phyloP scores from a whole-genome alignment of 2,329 filamentous ascomycete genomes.

The Elsinoe fawcettii region DNA sequence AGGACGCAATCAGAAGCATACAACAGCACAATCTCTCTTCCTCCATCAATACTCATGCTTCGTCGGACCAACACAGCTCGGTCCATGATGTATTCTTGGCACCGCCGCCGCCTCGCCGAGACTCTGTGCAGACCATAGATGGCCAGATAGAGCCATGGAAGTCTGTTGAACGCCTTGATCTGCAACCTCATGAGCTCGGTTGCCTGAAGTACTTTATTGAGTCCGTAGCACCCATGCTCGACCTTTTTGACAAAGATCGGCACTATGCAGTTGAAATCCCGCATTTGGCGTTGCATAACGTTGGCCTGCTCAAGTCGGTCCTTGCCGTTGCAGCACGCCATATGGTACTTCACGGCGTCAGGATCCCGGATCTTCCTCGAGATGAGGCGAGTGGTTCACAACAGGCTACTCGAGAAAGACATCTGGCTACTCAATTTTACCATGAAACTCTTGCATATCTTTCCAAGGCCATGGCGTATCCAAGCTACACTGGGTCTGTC shows the following conservation, averaged over 20 bases:
- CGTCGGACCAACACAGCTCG: background rate
- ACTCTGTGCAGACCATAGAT: constrained; percentile 18
- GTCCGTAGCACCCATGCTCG: constrained; percentile 31
- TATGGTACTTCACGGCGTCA: constrained; percentile 26
- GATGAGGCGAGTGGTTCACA: constrained; percentile 17
- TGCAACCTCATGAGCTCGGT: constrained; percentile 29
- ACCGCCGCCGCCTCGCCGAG: constrained; percentile 7
- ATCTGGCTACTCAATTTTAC: constrained; percentile 46
- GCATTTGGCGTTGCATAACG: constrained; percentile 40
- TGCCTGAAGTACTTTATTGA: constrained; percentile 32
- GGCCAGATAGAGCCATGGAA: constrained; percentile 12
- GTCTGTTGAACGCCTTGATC: constrained; percentile 12
- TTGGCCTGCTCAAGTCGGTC: constrained; percentile 49
- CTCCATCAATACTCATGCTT: background rate
- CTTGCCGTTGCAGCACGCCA: constrained; percentile 47
- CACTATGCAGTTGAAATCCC: constrained; percentile 31
- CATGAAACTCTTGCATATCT: constrained; percentile 56
- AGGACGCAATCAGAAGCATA: constrained; percentile 35
- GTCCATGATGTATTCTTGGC: background rate
- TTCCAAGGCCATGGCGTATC: constrained; percentile 51
- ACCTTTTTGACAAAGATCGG: constrained; percentile 34
- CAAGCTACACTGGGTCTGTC: constrained; percentile 49
- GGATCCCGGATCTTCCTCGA: constrained; percentile 5
- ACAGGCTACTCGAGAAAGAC: constrained; percentile 23
- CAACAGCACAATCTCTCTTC: constrained; percentile 23